Percentiles rank a stretch among this genome's conserved stretches.
Evolutionary conservation across 768 basidiomycete genomes (phyloP).

Genomic region (Cantharellus anzutake): DNA sequence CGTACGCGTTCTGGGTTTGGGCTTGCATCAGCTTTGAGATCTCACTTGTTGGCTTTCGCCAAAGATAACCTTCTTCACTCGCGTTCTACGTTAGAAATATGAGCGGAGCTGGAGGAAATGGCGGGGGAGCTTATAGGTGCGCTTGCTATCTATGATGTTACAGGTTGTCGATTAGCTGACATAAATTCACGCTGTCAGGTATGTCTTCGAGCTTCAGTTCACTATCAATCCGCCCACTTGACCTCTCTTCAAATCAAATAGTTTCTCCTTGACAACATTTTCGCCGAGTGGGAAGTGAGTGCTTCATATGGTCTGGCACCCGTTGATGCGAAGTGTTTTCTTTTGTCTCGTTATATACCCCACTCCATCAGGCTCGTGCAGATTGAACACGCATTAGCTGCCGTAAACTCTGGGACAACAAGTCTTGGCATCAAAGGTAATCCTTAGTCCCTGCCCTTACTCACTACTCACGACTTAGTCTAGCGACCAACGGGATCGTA

Average conservation of each 20-base stretch:
- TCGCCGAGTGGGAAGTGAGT: constrained; percentile 75
- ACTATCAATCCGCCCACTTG: neutral
- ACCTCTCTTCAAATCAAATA: constrained; percentile 15
- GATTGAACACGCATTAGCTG: constrained; percentile 98
- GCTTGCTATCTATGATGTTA: neutral
- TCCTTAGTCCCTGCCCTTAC: neutral
- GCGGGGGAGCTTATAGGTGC: constrained; percentile 59
- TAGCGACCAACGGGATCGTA: constrained; percentile 88
- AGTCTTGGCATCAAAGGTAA: constrained; percentile 96
- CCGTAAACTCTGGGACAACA: constrained; percentile 87
- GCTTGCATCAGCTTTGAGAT: no score
- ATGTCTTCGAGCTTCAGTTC: no score
- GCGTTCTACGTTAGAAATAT: neutral
- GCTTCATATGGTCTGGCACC: neutral
- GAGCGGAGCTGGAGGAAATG: constrained; percentile 5
- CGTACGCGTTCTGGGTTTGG: no score
- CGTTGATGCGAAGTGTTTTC: neutral
- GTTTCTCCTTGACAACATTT: constrained; percentile 98
- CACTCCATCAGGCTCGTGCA: constrained; percentile 50
- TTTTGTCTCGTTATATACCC: neutral
- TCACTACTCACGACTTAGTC: neutral
- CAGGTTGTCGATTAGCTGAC: no score
- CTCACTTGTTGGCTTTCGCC: no score
- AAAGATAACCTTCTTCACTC: no score
- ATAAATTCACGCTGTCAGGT: no score